Evolutionary conservation across 257 asterid species (phyloP).

Genomic region (Solanum habrochaites): DNA sequence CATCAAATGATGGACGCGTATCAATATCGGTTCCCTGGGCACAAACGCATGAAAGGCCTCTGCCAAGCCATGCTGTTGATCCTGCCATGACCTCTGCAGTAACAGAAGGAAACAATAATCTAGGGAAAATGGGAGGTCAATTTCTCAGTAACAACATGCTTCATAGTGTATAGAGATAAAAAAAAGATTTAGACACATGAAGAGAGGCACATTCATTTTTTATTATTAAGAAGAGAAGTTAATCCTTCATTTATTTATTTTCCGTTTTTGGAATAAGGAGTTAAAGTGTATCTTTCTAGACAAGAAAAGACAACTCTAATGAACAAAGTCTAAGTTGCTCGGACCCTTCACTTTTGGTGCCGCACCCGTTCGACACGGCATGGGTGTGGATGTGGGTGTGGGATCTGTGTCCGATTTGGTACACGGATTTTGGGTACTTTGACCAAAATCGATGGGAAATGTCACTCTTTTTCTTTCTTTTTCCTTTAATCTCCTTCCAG

Average conservation of each 20-base stretch:
- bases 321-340: not conserved
- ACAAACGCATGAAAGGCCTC: conserved; percentile 95
- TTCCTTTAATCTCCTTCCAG: not conserved
- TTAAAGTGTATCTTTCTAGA: not conserved
- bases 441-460: not conserved
- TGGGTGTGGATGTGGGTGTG: not conserved
- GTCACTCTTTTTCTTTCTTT: not conserved
- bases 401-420: not conserved
- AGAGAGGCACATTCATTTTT: not conserved
- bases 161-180: not conserved
- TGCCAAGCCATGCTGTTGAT: conserved; percentile 98
- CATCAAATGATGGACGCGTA: conserved; percentile 81
- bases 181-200: not conserved
- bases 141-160: not conserved
- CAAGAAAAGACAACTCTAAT: not conserved
- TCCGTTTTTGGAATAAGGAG: not conserved
- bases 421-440: not conserved
- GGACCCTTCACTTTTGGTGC: not conserved
- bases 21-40: conserved; percentile 88
- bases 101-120: conserved; percentile 21
- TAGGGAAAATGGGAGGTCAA: conserved; percentile 3
- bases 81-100: conserved; percentile 82
- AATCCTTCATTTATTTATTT: not conserved
- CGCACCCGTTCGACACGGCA: not conserved
- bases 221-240: not conserved